Base-by-base conservation (phyloP, 2,329 filamentous ascomycete species). In the Fusarium decemcellulare region DNA sequence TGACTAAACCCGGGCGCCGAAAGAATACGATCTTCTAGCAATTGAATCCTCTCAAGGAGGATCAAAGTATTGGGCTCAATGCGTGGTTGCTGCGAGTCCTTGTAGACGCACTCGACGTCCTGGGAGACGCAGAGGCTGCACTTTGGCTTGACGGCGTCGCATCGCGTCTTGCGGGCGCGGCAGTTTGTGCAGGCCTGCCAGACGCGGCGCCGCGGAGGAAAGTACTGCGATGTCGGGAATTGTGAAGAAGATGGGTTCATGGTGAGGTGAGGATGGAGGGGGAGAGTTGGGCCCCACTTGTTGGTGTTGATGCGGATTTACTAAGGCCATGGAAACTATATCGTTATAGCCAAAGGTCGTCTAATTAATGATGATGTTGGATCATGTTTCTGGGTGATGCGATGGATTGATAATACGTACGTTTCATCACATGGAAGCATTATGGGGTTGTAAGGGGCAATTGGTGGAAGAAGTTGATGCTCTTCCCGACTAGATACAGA, bases 101-200 rank as follows among this genome's bases (percentile, higher is more conserved):
- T 61, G 16, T 78, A 78, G 4, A 75, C 55, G 55, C 76, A 78
- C 34, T 76, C 76, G 2, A 77, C 75, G 29, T 74, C 68, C 8
- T 77, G 74, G 2, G 65, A 40, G n/a, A 67, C 36, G 43, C 76
- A 78, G 8, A 76, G 60, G 27, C 76, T 68, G 50, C 76, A 78
- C 57, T 65, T 68, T 5, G 76, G 76, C 51, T 76, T 63, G 2
- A 63, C 74, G 11, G 76, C 76, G 47, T 78, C 76, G 44, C 76
- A 78, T 2, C 76, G 71, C 3, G 72, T 76, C 61, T 78, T 78
- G 27, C 76, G 74, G n/a, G 68, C 61, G 6, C 76, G 72, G 46
- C 76, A 78, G 14, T 76, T 76, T 3, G 68, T 69, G 34, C 76
- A 78, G 23, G 76, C 76, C 51, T 78, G 76, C 18, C 50, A 54